Conservation (phyloP, 2,329 filamentous ascomycete species). For the Alternaria gansuensis region DNA sequence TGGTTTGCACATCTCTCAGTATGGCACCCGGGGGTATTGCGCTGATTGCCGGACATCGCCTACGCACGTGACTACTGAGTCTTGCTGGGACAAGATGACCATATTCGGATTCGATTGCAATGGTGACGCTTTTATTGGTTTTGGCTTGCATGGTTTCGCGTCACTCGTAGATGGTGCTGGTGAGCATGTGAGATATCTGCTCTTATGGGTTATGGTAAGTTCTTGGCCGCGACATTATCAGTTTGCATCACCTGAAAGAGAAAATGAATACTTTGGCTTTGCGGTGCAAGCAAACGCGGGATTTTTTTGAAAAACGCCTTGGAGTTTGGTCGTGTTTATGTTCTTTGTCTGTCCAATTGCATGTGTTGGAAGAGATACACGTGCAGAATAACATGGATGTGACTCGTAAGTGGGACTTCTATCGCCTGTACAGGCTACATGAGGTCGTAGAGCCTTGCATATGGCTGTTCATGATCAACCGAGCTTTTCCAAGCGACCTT, state of each 20-base stretch:
- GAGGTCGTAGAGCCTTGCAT: background rate
- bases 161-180: background rate
- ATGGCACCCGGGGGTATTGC: background rate
- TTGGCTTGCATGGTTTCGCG: background rate
- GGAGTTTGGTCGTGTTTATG: background rate
- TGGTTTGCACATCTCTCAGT: background rate
- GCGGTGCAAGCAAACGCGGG: background rate
- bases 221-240: background rate
- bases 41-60: background rate
- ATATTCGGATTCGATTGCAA: conserved; percentile 2
- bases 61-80: conserved; percentile 6
- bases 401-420: background rate
- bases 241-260: conserved; percentile 2
- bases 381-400: background rate
- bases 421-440: background rate
- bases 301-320: background rate
- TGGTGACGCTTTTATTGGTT: background rate
- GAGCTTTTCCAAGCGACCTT: background rate
- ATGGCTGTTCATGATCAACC: background rate
- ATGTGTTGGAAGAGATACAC: background rate
- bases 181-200: background rate
- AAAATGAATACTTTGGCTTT: background rate
- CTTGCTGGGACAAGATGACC: background rate
- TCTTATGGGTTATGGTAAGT: background rate
- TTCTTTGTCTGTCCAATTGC: conserved; percentile 6